Conservation (phyloP, 2,329 filamentous ascomycete genomes). For the Colletotrichum eleusines region DNA sequence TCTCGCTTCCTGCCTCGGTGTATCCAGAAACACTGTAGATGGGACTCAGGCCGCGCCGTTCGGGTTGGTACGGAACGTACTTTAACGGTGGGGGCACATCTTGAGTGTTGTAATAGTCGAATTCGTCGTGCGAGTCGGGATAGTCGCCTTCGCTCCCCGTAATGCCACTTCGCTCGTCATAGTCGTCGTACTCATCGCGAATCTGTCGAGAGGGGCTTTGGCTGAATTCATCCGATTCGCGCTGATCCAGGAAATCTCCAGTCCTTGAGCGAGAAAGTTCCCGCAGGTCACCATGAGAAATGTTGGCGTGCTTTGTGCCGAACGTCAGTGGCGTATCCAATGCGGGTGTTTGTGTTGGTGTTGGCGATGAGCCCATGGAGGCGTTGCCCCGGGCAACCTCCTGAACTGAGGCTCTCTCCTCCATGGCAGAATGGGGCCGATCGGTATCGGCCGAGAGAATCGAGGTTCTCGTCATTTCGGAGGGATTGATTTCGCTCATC, state of each 20-base stretch:
- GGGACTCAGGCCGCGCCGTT: slow-evolving; percentile 82
- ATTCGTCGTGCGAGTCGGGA: slow-evolving; percentile 56
- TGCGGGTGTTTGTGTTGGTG: slow-evolving; percentile 67
- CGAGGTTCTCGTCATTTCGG: slow-evolving; percentile 88
- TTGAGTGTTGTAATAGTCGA: slow-evolving; percentile 68
- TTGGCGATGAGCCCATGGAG: slow-evolving; percentile 72
- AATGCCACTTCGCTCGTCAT: slow-evolving; percentile 37
- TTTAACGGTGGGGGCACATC: slow-evolving; percentile 73
- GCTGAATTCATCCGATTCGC: slow-evolving; percentile 52
- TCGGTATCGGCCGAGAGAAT: slow-evolving; percentile 87
- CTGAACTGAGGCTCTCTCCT: slow-evolving; percentile 70
- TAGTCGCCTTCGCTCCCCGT: slow-evolving; percentile 49
- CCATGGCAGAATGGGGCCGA: slow-evolving; percentile 75
- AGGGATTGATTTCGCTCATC: slow-evolving; percentile 86
- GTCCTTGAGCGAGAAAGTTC: slow-evolving; percentile 59
- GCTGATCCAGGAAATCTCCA: slow-evolving; percentile 57
- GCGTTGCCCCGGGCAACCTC: slow-evolving; percentile 71
- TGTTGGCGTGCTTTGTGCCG: slow-evolving; percentile 75
- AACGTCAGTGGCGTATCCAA: slow-evolving; percentile 69
- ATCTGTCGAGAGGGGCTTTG: slow-evolving; percentile 52
- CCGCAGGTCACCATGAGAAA: slow-evolving; percentile 70
- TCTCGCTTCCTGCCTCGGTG: slow-evolving; percentile 74
- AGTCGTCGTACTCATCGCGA: slow-evolving; percentile 58
- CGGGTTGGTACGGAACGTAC: slow-evolving; percentile 76
- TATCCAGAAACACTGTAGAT: slow-evolving; percentile 94